Evolutionary conservation across 2,329 filamentous ascomycete species (phyloP).

Genomic region (Colletotrichum camelliae): DNA sequence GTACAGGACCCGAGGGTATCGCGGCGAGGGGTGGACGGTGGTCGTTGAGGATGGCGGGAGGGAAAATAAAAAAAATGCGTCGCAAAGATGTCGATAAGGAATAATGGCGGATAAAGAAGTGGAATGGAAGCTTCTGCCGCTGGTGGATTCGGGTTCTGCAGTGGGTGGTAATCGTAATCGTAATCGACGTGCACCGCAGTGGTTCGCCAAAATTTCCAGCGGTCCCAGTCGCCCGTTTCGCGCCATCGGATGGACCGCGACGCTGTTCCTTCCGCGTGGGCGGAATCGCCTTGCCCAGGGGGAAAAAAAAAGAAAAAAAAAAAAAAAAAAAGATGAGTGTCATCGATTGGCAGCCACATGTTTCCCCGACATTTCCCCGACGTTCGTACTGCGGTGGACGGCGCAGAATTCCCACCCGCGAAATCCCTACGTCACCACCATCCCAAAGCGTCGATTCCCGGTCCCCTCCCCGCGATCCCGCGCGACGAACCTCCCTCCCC

Average conservation of each 20-base stretch:
- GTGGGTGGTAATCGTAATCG: background rate
- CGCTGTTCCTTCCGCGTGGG: background rate
- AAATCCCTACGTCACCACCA: conserved; percentile 33
- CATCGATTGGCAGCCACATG: conserved; percentile 1
- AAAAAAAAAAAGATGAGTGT: background rate
- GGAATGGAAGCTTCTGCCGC: background rate
- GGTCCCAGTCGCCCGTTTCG: background rate
- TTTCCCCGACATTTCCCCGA: conserved; percentile 28
- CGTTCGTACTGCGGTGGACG: background rate
- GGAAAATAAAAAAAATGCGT: conserved; percentile 12
- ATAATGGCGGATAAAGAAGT: background rate
- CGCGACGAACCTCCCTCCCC: background rate
- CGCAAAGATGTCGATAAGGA: background rate
- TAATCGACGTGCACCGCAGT: background rate
- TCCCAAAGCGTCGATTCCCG: background rate
- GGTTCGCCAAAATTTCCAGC: background rate
- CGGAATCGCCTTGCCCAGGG: background rate
- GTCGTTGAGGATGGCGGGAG: background rate
- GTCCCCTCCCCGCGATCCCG: conserved; percentile 8
- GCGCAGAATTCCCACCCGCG: conserved; percentile 24
- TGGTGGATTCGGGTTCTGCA: background rate
- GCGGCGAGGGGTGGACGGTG: background rate
- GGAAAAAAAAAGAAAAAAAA: background rate
- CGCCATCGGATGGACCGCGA: conserved; percentile 12
- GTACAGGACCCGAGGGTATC: background rate